A percentile compares a stretch with the other conserved stretches of the same genome.
phyloP scores from a whole-genome alignment of 139 green algal genomes.

The Volvox africanus region DNA sequence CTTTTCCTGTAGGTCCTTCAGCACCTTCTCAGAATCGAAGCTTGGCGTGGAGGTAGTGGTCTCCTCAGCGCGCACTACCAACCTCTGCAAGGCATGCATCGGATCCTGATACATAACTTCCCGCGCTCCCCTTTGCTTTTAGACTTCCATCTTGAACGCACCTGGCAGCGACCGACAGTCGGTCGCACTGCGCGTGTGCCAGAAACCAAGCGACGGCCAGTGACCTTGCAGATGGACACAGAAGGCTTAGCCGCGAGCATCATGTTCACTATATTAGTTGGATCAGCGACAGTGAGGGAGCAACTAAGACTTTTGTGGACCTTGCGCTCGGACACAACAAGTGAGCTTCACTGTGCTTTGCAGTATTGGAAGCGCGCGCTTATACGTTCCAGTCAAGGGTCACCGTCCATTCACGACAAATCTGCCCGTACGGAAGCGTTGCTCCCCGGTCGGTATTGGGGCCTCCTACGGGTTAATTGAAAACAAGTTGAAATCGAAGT shows the following conservation, averaged over 20 bases:
- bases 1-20: constrained; percentile 86
- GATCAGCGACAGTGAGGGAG: constrained; percentile 19
- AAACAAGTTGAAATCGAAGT: too few relatives aligned
- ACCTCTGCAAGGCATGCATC: constrained; percentile 5
- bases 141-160: not conserved
- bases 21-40: constrained; percentile 73
- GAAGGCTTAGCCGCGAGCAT: constrained; percentile 35
- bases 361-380: not conserved
- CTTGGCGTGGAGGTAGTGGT: not conserved
- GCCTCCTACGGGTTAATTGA: too few relatives aligned
- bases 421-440: not conserved
- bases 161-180: constrained; percentile 32
- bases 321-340: not conserved
- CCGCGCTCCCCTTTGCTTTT: not conserved
- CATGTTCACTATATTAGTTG: constrained; percentile 6
- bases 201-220: not conserved
- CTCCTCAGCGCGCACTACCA: constrained; percentile 43
- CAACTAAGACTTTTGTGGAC: not conserved
- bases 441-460: too few relatives aligned
- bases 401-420: constrained; percentile 8
- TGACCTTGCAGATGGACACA: not conserved
- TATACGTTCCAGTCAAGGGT: not conserved
- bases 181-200: constrained; percentile 4
- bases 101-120: not conserved
- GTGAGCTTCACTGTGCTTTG: not conserved